Evolutionary conservation across 2,329 filamentous ascomycete genomes (phyloP), one percentile per base, ranked within the genome.

Genomic region (Aaosphaeria arxii): DNA sequence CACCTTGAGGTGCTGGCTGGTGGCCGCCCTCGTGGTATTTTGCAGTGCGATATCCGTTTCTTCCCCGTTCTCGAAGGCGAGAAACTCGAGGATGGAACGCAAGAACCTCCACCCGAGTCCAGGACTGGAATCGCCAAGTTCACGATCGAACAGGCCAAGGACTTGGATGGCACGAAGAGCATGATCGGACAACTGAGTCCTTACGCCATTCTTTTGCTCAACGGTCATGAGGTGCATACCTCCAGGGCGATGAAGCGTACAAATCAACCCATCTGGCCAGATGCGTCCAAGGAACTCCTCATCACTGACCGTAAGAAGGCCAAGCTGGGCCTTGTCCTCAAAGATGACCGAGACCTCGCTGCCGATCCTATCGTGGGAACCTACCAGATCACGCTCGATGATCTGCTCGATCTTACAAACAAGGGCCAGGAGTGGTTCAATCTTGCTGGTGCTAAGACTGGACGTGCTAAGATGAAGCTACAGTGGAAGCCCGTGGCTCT

Each of bases 391-490:
- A 95, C 91, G 72, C 78, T 99, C 29, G 89, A 95, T 54, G 92
- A 97, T 61, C 88, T 99, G 82, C 75, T 97, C 29, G 89, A 92
- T 47, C 81, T 91, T 67, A 95, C 89, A 82, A 85, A 85, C 42
- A 94, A 95, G 72, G 92, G 94, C 39, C 89, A 96, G 61, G 91
- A 97, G 59, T 99, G 94, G 94, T 99, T 91, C 76, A 89, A 91
- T 53, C 79, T 99, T 30, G 79, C 87, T 40, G 89, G 89, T 6
- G 86, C 82, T 45, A 88, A 90, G 65, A 86, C 84, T 24, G 94
- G 94, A 30, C 88, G 91, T 56, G 90, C 85, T 50, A 96, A 97
- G 74, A 84, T 99, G 81, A 88, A 82, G 66, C 81, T 95, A 4
- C 87, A 96, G 61, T 99, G 95, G 95, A 95, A 94, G 68, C 92